phyloP scores from a whole-genome alignment of 768 basidiomycete genomes.

The Amanita pallidorosea region DNA sequence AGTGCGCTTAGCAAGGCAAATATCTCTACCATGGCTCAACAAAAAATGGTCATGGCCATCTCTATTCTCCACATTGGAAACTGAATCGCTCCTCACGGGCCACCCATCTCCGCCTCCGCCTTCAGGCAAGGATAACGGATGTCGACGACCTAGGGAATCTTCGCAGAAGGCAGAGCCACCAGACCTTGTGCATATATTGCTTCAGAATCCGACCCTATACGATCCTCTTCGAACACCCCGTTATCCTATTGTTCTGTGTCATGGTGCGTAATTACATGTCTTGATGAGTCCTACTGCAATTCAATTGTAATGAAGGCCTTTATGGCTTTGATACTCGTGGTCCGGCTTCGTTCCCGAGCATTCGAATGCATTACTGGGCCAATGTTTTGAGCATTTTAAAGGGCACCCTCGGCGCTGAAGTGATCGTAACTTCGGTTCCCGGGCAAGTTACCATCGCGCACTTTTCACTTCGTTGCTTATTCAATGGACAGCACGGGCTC shows the following conservation, averaged over 20 bases:
- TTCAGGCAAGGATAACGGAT: background rate
- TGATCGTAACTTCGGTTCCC: conserved; percentile 93
- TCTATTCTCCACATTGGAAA: conserved; percentile 3
- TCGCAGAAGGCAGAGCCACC: conserved; percentile 15
- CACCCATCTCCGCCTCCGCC: background rate
- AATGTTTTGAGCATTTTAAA: conserved; percentile 75
- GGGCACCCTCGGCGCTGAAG: conserved; percentile 78
- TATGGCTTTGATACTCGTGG: conserved; percentile 94
- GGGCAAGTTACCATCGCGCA: conserved; percentile 41
- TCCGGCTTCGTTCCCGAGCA: conserved; percentile 68
- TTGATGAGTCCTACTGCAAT: background rate
- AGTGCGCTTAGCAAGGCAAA: conserved; percentile 4
- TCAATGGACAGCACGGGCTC: conserved; percentile 69
- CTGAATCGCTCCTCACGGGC: conserved; percentile 1
- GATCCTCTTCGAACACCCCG: conserved; percentile 74
- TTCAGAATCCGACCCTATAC: conserved; percentile 67
- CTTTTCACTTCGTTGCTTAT: background rate
- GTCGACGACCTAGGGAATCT: conserved; percentile 9
- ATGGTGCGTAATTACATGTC: conserved; percentile 46
- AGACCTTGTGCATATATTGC: conserved; percentile 58
- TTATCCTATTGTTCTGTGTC: conserved; percentile 90
- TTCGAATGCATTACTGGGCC: conserved; percentile 91
- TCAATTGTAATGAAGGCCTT: conserved; percentile 42
- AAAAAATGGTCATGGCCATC: conserved; percentile 17
- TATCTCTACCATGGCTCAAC: conserved; percentile 12